phyloP scores from a whole-genome alignment of 345 rosid species.

The Cochlearia excelsa region DNA sequence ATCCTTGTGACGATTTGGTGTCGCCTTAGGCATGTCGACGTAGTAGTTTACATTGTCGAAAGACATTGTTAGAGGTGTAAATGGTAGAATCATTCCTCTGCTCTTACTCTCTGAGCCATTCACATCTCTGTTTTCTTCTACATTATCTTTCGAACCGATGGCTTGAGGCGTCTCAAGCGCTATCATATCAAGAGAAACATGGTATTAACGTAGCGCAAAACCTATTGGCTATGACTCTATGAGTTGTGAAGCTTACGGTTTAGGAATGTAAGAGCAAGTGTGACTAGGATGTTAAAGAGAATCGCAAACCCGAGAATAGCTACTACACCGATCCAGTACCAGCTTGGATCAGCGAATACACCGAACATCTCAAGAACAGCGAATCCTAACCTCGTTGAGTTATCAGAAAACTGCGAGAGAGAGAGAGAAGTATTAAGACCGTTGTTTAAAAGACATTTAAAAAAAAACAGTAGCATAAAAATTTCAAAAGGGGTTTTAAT shows the following conservation, averaged over 20 bases:
- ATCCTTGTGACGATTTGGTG: slow-evolving; percentile 29
- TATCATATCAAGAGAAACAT: slow-evolving; percentile 19
- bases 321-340: slow-evolving; percentile 84
- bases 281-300: slow-evolving; percentile 74
- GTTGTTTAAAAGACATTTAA: no score
- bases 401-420: slow-evolving; percentile 53
- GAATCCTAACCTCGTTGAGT: slow-evolving; percentile 47
- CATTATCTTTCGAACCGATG: slow-evolving; percentile 48
- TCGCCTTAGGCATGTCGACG: slow-evolving; percentile 75
- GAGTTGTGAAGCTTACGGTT: slow-evolving; percentile 45
- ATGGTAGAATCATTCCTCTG: slow-evolving; percentile 60
- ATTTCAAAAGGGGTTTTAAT: background rate
- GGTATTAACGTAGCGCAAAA: background rate
- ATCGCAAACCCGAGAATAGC: slow-evolving; percentile 59
- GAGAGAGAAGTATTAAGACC: background rate
- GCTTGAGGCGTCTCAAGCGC: slow-evolving; percentile 76
- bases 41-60: slow-evolving; percentile 63
- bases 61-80: slow-evolving; percentile 67
- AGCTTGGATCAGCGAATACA: slow-evolving; percentile 48
- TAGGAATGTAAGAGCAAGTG: slow-evolving; percentile 61
- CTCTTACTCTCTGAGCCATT: slow-evolving; percentile 24
- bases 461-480: no score
- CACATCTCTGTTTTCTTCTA: slow-evolving; percentile 36
- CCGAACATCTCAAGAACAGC: slow-evolving; percentile 55
- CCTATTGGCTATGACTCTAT: no score